Base-by-base conservation (phyloP, 2,329 filamentous ascomycete species). In the Tricladium varicosporioides region DNA sequence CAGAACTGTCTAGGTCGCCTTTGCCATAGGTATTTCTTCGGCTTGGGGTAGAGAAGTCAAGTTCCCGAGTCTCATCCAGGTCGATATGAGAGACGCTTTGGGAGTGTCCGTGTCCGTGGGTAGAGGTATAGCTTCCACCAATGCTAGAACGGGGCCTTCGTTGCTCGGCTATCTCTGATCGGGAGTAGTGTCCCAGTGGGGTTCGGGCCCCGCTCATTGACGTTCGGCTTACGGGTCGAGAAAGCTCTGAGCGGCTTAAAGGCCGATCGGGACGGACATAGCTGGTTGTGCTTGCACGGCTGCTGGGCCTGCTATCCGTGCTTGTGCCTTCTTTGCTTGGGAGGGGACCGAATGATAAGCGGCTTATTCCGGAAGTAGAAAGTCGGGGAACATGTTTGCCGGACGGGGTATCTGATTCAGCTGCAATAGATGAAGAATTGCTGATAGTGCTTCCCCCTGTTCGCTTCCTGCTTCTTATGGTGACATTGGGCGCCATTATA, bases 381-480 rank as follows among this genome's bases (percentile, higher is more conserved):
- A 86, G 78, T 58, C 83, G 76, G 15, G 82, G 76, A 31, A 82
- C 75, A 65, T 86, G 83, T 67, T 76, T 81, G 51, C 66, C 60
- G 47, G 73, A 75, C 4, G 72, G 69, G 5, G 73, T 71, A 11
- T 66, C 66, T 7, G 22, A 27, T 15, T 70, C 67, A 33, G 65
- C 61, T 19, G 53, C 57, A n/a, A 59, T 62, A 47, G 61, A 52
- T 14, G 68, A 67, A 13, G 68, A 63, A 5, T 48, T 62, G 36
- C 68, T 70, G 9, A 61, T 59, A 19, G 76, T 71, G 68, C 63
- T 76, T 51, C 83, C 86, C 14, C 80, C 76, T 8, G 82, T 82
- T 57, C 89, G 85, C 74, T 91, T 90, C 63, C 83, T 83, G 67
- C 84, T 86, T 52, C 91, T 85, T 69, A 87, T 78, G 31, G 84